Conservation (phyloP, 148 eudicot genomes). For the Chenopodium album region DNA sequence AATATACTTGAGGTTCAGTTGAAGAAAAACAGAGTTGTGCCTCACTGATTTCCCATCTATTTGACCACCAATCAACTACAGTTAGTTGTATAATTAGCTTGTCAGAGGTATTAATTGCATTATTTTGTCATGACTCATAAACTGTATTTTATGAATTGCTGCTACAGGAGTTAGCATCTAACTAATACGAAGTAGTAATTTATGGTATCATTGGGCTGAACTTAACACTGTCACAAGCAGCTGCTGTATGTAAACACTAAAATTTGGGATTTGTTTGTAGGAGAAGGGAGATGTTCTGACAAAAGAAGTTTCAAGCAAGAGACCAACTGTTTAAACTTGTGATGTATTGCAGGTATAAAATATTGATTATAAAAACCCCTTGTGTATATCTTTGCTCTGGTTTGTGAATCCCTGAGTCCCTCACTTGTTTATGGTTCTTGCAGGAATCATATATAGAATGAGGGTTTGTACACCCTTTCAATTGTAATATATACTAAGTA, state of each 20-base stretch:
- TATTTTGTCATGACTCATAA: neutral
- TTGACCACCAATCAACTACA: too few relatives aligned
- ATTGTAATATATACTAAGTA: constrained; percentile 25
- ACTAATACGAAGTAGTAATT: neutral
- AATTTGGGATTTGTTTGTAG: constrained; percentile 32
- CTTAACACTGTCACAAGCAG: neutral
- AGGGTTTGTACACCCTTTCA: constrained; percentile 17
- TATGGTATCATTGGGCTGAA: neutral
- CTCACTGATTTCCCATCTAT: too few relatives aligned
- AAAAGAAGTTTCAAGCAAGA: constrained; percentile 45
- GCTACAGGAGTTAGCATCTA: too few relatives aligned
- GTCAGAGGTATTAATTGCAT: neutral
- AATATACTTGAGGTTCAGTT: too few relatives aligned
- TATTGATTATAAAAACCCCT: neutral
- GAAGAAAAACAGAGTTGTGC: too few relatives aligned
- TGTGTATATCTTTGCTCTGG: neutral
- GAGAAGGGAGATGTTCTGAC: constrained; percentile 46
- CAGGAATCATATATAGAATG: constrained; percentile 3
- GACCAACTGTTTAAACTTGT: constrained; percentile 34
- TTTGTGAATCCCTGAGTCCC: neutral
- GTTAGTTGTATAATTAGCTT: neutral
- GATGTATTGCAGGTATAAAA: neutral
- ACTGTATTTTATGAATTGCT: neutral
- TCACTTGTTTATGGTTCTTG: neutral
- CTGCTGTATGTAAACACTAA: neutral